Base-by-base conservation (phyloP, 2,329 filamentous ascomycete genomes). In the Hypoxylon sp. region DNA sequence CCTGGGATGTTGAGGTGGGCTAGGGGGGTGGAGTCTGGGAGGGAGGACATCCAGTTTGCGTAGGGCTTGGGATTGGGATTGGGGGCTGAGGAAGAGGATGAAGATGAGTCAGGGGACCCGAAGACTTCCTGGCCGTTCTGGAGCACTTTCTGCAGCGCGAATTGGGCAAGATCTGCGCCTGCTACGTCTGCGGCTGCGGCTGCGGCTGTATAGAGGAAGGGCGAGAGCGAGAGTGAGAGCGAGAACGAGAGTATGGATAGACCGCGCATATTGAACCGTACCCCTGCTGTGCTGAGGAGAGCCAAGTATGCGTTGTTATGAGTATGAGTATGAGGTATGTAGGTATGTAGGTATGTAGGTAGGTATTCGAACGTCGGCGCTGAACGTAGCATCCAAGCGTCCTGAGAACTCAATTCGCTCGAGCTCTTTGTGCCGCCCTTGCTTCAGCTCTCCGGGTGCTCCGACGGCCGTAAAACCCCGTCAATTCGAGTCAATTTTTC, bases 1-100 rank as follows among this genome's bases (percentile, higher is more conserved):
- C 84, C 85, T 2, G 84, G 84, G 41, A 86, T 82, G 68, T 83
- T 85, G 74, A 86, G 79, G 17, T 82, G 82, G 2, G 81, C 78
- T 0, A 86, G 68, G 2, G 72, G 77, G 0, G 79, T 84, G 13
- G 76, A 65, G 67, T 86, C 83, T 1, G 79, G 72, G 43, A 83
- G 78, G 0, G 49, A 60, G 23, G 78, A 76, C 84, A 86, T 86
- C 84, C 84, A 86, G 45, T 74, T 75, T 2, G 81, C 73, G 23
- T 61, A 60, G 14, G n/a, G n/a, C 7, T 41, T 17, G 6, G 36
- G 36, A 41, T 41, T 14, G n/a, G 14, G 36, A 17, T 41, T n/a
- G 14, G 36, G 5, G n/a, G 14, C 2, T 1, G 36, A 41, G 5
- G 36, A 41, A 5, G 14, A 41, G 36, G 36, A 41, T 1, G 36